Percentiles rank a stretch among this genome's conserved stretches.
These are phyloP conservation scores for Candida patagonica DNA, from an alignment of 805 yeast genomes.

Conservation along the genomic window DNA sequence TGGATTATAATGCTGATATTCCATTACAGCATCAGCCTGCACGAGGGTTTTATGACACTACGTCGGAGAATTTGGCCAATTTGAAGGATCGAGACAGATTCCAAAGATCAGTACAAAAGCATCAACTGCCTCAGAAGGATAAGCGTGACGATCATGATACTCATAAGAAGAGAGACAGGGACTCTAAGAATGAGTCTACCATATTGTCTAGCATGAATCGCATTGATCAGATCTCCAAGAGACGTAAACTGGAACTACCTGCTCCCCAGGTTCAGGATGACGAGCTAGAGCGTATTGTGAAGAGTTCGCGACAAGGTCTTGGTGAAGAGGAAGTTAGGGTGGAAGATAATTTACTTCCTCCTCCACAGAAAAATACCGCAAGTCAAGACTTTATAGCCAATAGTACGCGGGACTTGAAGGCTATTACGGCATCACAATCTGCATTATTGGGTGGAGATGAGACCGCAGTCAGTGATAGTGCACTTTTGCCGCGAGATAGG, in stretches of 20 bases:
- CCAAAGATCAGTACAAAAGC: slow-evolving; percentile 30
- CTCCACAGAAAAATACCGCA: slow-evolving; percentile 6
- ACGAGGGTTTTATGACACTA: slow-evolving; percentile 58
- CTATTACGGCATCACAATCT: slow-evolving; percentile 28
- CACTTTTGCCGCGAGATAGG: not conserved
- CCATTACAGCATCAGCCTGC: slow-evolving; percentile 67
- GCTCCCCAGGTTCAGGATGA: slow-evolving; percentile 26
- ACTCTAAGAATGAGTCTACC: slow-evolving; percentile 19
- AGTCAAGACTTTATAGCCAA: slow-evolving; percentile 29
- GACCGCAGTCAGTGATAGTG: slow-evolving; percentile 13
- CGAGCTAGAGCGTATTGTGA: slow-evolving; percentile 26
- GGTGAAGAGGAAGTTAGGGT: slow-evolving; percentile 1
- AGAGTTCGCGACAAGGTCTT: slow-evolving; percentile 18
- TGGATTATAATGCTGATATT: slow-evolving; percentile 78
- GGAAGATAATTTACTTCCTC: not conserved
- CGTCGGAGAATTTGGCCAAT: slow-evolving; percentile 45
- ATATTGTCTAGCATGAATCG: slow-evolving; percentile 23
- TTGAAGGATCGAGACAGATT: slow-evolving; percentile 32
- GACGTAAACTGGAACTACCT: slow-evolving; percentile 32
- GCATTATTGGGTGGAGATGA: slow-evolving; percentile 27
- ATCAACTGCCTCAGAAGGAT: slow-evolving; percentile 19
- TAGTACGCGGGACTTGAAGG: slow-evolving; percentile 30
- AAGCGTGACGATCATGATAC: slow-evolving; percentile 11
- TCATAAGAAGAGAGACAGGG: slow-evolving; percentile 16
- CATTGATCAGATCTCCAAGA: slow-evolving; percentile 28